Base-by-base conservation (phyloP, 164 flowering plant species). In the Dillenia turbinata region DNA sequence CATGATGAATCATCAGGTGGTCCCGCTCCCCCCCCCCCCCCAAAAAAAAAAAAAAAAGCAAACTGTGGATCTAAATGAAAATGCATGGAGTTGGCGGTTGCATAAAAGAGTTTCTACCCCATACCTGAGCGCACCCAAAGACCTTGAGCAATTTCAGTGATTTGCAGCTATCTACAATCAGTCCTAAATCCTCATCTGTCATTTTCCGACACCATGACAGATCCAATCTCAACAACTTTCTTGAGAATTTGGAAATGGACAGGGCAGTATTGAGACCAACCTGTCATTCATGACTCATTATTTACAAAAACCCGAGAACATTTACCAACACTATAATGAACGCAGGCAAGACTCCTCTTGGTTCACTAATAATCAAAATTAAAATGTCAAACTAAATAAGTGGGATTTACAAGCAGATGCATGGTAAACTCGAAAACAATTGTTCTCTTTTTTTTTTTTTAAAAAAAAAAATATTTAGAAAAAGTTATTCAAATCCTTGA, bases 41-140 rank as follows among this genome's bases (percentile, higher is more conserved):
- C 22, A 1, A 1, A 0, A 44, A 44, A 54, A 54, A 33, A 54
- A 44, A 44, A 54, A 19, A 0, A 0, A 0, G 57, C 57, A 17
- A 54, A 54, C 2, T 12, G 10, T 10, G n/a, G 6, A 13, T 10
- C 7, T 53, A 17, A 13, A 53, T 53, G 15, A 9, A 11, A 56
- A 17, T 12, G 43, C 15, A 44, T 13, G 2, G 7, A 57, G 14
- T 2, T 22, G 10, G 45, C 15, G 33, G 13, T 33, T 43, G n/a
- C 9, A 14, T 47, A 2, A 17, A 47, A 52, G 9, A 11, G 45
- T 15, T 19, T 19, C 22, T 19, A 19, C 22, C 22, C 22, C 22
- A 19, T 63, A 79, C 83, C 78, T 74, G 77, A 49, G 75, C 57
- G 53, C 83, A 79, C 19, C 83, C 83, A 60, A 71, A 79, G 52